A percentile compares a stretch with the other conserved stretches of the same genome.
Conservation (phyloP, 1,139 yeast species). For the Pneumocystis oryctolagi region DNA sequence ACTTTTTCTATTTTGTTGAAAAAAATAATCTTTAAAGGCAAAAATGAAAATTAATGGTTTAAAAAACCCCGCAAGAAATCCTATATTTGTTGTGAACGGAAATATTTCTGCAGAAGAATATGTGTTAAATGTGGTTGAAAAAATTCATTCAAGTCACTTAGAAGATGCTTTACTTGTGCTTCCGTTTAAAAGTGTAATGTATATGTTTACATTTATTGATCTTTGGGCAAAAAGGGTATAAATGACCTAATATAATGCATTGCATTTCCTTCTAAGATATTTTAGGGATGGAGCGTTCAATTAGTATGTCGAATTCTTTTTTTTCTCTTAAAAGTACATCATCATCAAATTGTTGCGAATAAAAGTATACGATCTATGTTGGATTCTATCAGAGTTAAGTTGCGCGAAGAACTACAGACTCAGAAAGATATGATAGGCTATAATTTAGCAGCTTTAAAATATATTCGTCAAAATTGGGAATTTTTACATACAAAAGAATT, state of each 20-base stretch:
- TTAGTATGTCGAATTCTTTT: conserved; percentile 60
- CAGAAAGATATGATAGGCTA: conserved; percentile 58
- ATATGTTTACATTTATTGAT: conserved; percentile 55
- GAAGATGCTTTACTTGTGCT: conserved; percentile 84
- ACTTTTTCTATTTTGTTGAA: conserved; percentile 13
- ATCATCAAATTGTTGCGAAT: conserved; percentile 44
- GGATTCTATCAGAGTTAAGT: conserved; percentile 23
- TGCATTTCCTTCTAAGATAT: background rate
- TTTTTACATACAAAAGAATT: conserved; percentile 58
- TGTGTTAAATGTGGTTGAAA: conserved; percentile 52
- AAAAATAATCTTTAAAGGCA: conserved; percentile 10
- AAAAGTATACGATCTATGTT: conserved; percentile 26
- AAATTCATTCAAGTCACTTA: conserved; percentile 67
- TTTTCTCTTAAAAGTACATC: conserved; percentile 56
- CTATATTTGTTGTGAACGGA: conserved; percentile 51
- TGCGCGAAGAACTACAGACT: conserved; percentile 32
- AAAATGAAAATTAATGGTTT: background rate
- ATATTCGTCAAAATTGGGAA: conserved; percentile 65
- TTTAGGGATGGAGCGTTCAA: conserved; percentile 34
- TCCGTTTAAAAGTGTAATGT: conserved; percentile 72
- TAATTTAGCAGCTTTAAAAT: conserved; percentile 71
- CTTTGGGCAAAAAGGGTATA: conserved; percentile 40
- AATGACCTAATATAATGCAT: conserved; percentile 23
- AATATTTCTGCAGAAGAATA: conserved; percentile 61
- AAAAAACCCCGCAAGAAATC: conserved; percentile 52